A percentile compares a stretch with the other conserved stretches of the same genome.
Conservation (phyloP, 2,329 filamentous ascomycete genomes). For the Fulvia fulva region DNA sequence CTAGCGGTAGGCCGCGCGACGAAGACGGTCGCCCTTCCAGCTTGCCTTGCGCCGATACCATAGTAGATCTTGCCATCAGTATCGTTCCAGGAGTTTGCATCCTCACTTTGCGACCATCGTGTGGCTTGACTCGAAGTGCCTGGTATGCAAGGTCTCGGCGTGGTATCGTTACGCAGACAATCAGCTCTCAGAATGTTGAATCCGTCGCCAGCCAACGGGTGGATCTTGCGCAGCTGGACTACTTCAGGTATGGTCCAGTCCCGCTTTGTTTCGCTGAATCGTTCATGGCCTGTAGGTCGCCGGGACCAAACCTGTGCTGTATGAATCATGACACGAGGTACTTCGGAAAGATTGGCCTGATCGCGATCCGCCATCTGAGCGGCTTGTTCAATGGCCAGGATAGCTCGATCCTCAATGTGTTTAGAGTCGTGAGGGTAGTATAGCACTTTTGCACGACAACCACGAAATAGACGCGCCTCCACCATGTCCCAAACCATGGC, state of each 20-base stretch:
- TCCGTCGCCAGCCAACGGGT: background rate
- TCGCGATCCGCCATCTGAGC: background rate
- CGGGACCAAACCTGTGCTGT: background rate
- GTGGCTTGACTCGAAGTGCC: background rate
- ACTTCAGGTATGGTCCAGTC: background rate
- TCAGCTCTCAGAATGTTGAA: background rate
- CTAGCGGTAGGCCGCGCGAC: background rate
- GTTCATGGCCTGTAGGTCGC: background rate
- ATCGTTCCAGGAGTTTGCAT: background rate
- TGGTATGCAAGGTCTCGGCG: background rate
- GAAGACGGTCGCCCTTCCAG: background rate
- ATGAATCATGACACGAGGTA: background rate
- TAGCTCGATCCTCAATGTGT: background rate
- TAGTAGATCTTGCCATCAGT: background rate
- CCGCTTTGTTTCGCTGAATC: background rate
- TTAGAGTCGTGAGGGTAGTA: background rate
- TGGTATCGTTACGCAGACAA: background rate
- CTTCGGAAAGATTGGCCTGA: background rate
- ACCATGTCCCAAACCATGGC: background rate
- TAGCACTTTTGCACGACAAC: background rate
- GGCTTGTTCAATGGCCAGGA: background rate
- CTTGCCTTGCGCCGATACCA: background rate
- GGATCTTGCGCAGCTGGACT: background rate
- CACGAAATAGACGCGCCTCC: background rate
- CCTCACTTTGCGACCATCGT: background rate